Evolutionary conservation across 1,284 basidiomycete species (phyloP).

Genomic region (Sanguinoderma infundibulare): DNA sequence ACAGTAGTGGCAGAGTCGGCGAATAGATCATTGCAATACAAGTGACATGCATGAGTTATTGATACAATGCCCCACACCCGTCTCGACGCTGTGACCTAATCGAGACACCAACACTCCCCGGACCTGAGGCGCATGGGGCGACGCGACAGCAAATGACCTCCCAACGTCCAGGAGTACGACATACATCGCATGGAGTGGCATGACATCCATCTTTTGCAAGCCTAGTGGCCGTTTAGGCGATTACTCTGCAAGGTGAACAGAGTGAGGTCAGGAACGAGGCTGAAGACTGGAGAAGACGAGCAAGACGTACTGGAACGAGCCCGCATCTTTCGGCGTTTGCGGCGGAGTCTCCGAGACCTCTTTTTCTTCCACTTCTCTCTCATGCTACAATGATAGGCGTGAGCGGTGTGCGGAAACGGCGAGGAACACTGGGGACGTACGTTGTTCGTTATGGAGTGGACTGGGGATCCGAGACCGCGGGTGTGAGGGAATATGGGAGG

Average conservation of each 20-base stretch:
- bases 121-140: slow-evolving; percentile 29
- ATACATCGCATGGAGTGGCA: slow-evolving; percentile 23
- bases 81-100: slow-evolving; percentile 26
- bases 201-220: slow-evolving; percentile 32
- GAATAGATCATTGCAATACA: slow-evolving; percentile 27
- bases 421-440: slow-evolving; percentile 30
- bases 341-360: slow-evolving; percentile 84
- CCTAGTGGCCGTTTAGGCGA: slow-evolving; percentile 34
- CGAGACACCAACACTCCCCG: slow-evolving; percentile 25
- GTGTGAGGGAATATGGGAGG: slow-evolving; percentile 31
- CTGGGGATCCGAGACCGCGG: slow-evolving; percentile 25
- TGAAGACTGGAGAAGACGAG: background rate
- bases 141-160: slow-evolving; percentile 30
- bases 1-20: slow-evolving; percentile 4
- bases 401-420: slow-evolving; percentile 2
- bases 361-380: slow-evolving; percentile 95
- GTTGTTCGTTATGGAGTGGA: slow-evolving; percentile 38
- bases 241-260: slow-evolving; percentile 36
- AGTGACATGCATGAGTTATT: slow-evolving; percentile 27
- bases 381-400: slow-evolving; percentile 51
- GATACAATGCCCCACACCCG: slow-evolving; percentile 26
- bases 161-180: slow-evolving; percentile 22
- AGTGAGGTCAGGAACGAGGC: slow-evolving; percentile 1
- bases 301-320: slow-evolving; percentile 82
- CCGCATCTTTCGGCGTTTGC: slow-evolving; percentile 91